Percentiles rank a stretch among this genome's conserved stretches.
Evolutionary conservation across 2,329 filamentous ascomycete species (phyloP).

Genomic region (Capronia coronata): DNA sequence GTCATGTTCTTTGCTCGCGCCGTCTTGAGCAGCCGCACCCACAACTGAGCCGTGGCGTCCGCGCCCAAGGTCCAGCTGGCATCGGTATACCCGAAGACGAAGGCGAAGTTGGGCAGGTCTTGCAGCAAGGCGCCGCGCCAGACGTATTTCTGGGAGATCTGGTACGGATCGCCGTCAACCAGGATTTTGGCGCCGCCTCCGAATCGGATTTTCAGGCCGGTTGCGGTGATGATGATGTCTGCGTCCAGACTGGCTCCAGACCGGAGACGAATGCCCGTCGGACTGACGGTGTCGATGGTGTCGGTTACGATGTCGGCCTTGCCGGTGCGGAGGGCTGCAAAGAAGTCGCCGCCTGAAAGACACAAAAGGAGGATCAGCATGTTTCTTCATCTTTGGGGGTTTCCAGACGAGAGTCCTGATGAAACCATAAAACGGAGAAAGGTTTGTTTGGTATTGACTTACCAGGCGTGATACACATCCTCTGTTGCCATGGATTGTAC

Average conservation of each 20-base stretch:
- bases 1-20: conserved; percentile 16
- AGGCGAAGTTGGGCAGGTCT: conserved; percentile 39
- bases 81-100: conserved; percentile 41
- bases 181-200: conserved; percentile 34
- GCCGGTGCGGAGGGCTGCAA: conserved; percentile 45
- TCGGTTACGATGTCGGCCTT: conserved; percentile 51
- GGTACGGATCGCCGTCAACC: conserved; percentile 35
- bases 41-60: conserved; percentile 39
- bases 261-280: conserved; percentile 43
- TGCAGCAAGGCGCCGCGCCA: conserved; percentile 43
- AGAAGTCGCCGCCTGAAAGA: conserved; percentile 54
- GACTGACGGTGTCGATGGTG: conserved; percentile 47
- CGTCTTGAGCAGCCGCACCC: conserved; percentile 35
- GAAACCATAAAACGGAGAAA: too few relatives aligned
- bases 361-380: background rate
- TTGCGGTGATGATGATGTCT: conserved; percentile 42
- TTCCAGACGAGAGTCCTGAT: too few relatives aligned
- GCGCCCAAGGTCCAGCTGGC: conserved; percentile 43
- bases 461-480: conserved; percentile 55
- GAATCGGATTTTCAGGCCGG: conserved; percentile 39
- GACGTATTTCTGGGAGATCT: conserved; percentile 35
- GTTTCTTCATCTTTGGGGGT: background rate
- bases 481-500: conserved; percentile 66
- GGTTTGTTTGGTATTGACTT: background rate
- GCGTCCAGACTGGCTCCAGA: conserved; percentile 39